Conservation (phyloP, 441 rosid genomes). For the Croton setiger region DNA sequence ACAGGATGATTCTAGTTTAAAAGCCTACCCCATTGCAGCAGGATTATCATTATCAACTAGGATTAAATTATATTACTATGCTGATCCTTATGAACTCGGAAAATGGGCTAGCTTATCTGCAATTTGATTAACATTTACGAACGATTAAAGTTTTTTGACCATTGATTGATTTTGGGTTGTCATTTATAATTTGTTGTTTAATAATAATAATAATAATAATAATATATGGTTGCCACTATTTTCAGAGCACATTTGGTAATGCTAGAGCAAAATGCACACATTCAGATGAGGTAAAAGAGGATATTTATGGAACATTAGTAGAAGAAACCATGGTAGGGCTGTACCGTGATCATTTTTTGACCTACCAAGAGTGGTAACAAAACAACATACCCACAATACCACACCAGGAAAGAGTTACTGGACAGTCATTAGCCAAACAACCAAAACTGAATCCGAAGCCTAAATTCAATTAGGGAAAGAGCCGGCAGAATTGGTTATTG, state of each 20-base stretch:
- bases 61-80: constrained; percentile 69
- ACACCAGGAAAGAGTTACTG: constrained; percentile 38
- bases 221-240: no score
- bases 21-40: constrained; percentile 49
- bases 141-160: constrained; percentile 6
- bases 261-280: no score
- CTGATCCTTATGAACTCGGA: constrained; percentile 82
- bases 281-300: constrained; percentile 40
- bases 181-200: neutral
- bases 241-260: no score
- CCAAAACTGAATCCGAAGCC: constrained; percentile 31
- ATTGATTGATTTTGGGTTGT: constrained; percentile 14
- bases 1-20: constrained; percentile 48
- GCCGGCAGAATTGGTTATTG: constrained; percentile 23
- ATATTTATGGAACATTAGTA: constrained; percentile 46
- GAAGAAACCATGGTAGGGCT: constrained; percentile 49
- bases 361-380: no score
- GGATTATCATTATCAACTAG: constrained; percentile 72
- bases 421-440: constrained; percentile 28
- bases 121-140: constrained; percentile 30
- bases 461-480: constrained; percentile 23
- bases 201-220: no score
- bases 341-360: constrained; percentile 56
- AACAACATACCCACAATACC: no score
- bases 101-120: constrained; percentile 90